Base-by-base conservation (phyloP, 257 asterid species). In the Salvia rosmarinus region DNA sequence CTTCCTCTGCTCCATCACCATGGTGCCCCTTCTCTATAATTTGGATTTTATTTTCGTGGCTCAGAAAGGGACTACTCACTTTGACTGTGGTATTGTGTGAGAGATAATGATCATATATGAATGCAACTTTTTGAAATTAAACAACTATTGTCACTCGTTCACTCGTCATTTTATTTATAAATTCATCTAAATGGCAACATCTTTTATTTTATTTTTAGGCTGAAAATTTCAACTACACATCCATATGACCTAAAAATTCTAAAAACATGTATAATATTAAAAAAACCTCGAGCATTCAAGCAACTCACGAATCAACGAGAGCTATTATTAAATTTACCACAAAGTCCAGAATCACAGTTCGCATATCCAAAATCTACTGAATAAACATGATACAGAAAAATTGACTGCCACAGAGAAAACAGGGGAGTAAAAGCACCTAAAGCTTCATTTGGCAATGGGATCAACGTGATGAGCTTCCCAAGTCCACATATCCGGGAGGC, bases 11-110 rank as follows among this genome's bases (percentile, higher is more conserved):
- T 88, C 78, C 2, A 46, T 77, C 6, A 81, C 88, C 0, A 67
- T 92, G 91, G 91, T 92, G 28, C 88, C 89, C 0, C 62, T 90
- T 75, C 89, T 90, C 19, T 92, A 92, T 52, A 88, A 90, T 74
- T 74, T 92, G 74, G 98, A 92, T 67, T 71, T 90, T 13, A 77
- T 90, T 56, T 80, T 79, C 23, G 6, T 43, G 9, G 56, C 20
- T 17, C 74, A 69, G n/a, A 46, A 64, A 68, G 56, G 37, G 25
- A 51, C 2, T 25, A 25, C 6, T 66, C 25, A 9, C 12, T 19
- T 52, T 19, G 39, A 19, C 0, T 64, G 56, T 23, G 55, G 14
- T n/a, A n/a, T n/a, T 2, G 55, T 64, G 55, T 62, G 30, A 62
- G 0, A 0, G 0, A 51, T 9, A 0, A 39, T 39, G 43, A 0